These are phyloP conservation scores for Penicillium sp. DNA, from an alignment of 2,329 filamentous ascomycete species.

Conservation along the genomic window DNA sequence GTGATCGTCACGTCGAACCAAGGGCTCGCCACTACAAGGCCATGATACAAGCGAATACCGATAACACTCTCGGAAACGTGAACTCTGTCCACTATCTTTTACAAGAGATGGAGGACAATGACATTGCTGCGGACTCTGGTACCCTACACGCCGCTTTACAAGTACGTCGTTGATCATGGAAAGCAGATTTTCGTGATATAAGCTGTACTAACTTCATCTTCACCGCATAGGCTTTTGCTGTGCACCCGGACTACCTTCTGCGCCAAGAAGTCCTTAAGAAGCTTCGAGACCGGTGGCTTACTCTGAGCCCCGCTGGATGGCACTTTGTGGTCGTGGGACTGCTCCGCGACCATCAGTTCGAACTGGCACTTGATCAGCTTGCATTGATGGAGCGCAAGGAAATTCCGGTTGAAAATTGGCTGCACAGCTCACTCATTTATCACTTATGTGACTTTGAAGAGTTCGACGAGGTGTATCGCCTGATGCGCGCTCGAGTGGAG, in stretches of 20 bases:
- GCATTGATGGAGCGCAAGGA: conserved; percentile 62
- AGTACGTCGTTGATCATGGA: conserved; percentile 41
- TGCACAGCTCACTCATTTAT: conserved; percentile 75
- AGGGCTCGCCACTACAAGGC: conserved; percentile 61
- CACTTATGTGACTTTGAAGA: conserved; percentile 69
- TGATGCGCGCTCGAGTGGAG: conserved; percentile 61
- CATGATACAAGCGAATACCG: conserved; percentile 69
- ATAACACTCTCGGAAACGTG: conserved; percentile 63
- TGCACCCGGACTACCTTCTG: conserved; percentile 82
- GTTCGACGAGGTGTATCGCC: conserved; percentile 70
- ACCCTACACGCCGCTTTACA: conserved; percentile 72
- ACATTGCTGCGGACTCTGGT: conserved; percentile 61
- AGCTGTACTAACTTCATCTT: neutral
- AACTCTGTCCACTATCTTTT: conserved; percentile 63
- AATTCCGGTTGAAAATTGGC: conserved; percentile 63
- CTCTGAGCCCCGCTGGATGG: conserved; percentile 59
- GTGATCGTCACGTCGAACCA: conserved; percentile 37
- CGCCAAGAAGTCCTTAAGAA: conserved; percentile 68
- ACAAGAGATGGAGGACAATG: conserved; percentile 65
- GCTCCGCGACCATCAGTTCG: conserved; percentile 77
- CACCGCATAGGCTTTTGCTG: conserved; percentile 59
- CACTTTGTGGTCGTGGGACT: conserved; percentile 70
- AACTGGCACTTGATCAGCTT: conserved; percentile 71
- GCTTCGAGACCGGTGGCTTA: conserved; percentile 65
- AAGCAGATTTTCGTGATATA: neutral